A percentile compares a stretch with the other conserved stretches of the same genome.
phyloP scores from a whole-genome alignment of 805 yeast species.

The Wickerhamomyces chaumierensis region DNA sequence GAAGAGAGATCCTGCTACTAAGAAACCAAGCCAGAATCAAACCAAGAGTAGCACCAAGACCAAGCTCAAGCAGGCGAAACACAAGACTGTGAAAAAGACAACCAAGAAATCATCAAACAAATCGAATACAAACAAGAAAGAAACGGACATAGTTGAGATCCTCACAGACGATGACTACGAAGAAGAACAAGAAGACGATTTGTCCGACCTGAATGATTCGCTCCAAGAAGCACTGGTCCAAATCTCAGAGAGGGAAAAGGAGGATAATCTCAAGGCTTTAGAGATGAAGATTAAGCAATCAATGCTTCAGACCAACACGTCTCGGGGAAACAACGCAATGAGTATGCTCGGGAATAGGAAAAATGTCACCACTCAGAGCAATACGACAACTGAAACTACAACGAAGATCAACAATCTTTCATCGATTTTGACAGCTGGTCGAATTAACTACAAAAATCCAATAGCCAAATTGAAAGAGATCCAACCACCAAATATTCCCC shows the following conservation, averaged over 20 bases:
- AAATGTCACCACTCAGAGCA: not conserved
- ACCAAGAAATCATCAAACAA: too few relatives aligned
- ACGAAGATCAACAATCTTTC: slow-evolving; percentile 1
- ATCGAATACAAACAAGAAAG: too few relatives aligned
- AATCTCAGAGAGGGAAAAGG: slow-evolving; percentile 10
- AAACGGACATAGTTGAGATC: not conserved
- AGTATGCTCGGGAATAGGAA: slow-evolving; percentile 4
- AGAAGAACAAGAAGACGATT: not conserved
- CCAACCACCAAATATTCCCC: slow-evolving; percentile 5
- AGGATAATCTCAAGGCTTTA: slow-evolving; percentile 9
- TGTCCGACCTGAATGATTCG: not conserved
- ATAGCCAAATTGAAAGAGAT: slow-evolving; percentile 14
- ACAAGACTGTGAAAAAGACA: too few relatives aligned
- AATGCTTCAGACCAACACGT: slow-evolving; percentile 10
- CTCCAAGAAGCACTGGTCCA: slow-evolving; percentile 2
- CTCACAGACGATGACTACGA: slow-evolving; percentile 2
- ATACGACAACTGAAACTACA: not conserved
- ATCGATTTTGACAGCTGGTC: not conserved
- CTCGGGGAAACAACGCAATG: not conserved
- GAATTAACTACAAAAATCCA: slow-evolving; percentile 4
- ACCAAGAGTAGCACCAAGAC: not conserved
- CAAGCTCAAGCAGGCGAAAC: too few relatives aligned
- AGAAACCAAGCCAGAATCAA: not conserved
- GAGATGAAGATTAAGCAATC: slow-evolving; percentile 14
- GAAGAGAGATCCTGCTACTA: too few relatives aligned